These are phyloP conservation scores for Penicillium atrosanguineum DNA, from an alignment of 495 filamentous ascomycete genomes.

Conservation along the genomic window DNA sequence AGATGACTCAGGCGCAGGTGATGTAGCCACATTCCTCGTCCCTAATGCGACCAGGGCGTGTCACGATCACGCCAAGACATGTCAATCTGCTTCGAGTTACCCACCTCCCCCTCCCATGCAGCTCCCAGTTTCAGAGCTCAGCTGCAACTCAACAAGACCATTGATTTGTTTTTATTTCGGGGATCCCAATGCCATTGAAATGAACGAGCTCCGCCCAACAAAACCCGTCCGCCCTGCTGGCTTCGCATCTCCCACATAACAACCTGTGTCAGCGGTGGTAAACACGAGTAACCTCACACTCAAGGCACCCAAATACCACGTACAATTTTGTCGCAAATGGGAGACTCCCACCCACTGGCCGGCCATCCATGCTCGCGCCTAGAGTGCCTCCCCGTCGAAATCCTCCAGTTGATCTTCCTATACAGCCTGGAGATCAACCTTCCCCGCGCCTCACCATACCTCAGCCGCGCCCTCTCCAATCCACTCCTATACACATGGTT, in stretches of 20 bases:
- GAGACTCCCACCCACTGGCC: conserved; percentile 9
- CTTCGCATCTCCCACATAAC: neutral
- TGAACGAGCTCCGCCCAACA: neutral
- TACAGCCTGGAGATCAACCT: conserved; percentile 50
- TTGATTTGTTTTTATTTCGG: neutral
- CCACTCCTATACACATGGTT: conserved; percentile 43
- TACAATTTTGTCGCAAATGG: conserved; percentile 12
- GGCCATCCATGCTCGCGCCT: conserved; percentile 31
- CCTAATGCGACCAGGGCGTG: neutral
- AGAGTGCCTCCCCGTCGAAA: conserved; percentile 51
- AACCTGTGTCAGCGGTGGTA: neutral
- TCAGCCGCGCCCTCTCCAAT: conserved; percentile 34
- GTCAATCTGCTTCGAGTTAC: conserved; percentile 13
- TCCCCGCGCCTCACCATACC: conserved; percentile 40
- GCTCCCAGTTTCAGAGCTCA: neutral
- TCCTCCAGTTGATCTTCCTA: conserved; percentile 53
- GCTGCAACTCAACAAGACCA: neutral
- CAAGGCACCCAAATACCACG: neutral
- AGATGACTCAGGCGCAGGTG: neutral
- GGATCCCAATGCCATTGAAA: conserved; percentile 9
- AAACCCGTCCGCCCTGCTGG: neutral
- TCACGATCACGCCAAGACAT: conserved; percentile 16
- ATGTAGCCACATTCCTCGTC: neutral
- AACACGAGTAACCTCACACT: neutral
- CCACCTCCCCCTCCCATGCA: conserved; percentile 14